These are phyloP conservation scores for Fusarium setosum DNA, from an alignment of 2,329 filamentous ascomycete species.

Conservation along the genomic window DNA sequence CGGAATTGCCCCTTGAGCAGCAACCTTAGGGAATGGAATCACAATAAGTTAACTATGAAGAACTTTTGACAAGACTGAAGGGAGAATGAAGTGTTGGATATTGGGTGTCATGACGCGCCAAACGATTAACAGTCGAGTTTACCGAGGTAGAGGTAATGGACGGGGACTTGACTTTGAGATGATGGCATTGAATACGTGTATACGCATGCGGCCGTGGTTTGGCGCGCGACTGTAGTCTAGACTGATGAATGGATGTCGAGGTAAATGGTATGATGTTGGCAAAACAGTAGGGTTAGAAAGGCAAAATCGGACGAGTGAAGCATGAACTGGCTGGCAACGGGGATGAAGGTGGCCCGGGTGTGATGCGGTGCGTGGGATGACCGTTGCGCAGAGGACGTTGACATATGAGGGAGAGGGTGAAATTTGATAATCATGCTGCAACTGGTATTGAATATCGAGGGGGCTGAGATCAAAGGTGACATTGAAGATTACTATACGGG, in stretches of 20 bases:
- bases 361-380: not conserved
- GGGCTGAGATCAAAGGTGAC: not conserved
- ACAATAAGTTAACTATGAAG: not conserved
- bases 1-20: slow-evolving; percentile 8
- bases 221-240: not conserved
- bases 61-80: no score
- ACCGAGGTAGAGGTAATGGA: not conserved
- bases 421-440: not conserved
- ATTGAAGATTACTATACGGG: not conserved
- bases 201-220: not conserved
- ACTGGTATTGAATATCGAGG: not conserved
- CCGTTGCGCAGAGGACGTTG: not conserved
- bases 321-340: not conserved
- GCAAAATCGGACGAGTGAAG: not conserved
- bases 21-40: slow-evolving; percentile 6
- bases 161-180: not conserved
- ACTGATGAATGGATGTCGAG: not conserved
- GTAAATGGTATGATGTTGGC: slow-evolving; percentile 2
- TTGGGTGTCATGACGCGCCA: not conserved
- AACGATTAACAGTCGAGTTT: not conserved
- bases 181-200: not conserved
- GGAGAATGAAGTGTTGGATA: not conserved
- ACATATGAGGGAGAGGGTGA: not conserved
- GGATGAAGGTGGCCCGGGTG: not conserved
- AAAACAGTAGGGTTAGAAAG: not conserved